Evolutionary conservation across 345 rosid genomes (phyloP), one percentile per base, ranked within the genome.

Genomic region (Corchorus olitorius): DNA sequence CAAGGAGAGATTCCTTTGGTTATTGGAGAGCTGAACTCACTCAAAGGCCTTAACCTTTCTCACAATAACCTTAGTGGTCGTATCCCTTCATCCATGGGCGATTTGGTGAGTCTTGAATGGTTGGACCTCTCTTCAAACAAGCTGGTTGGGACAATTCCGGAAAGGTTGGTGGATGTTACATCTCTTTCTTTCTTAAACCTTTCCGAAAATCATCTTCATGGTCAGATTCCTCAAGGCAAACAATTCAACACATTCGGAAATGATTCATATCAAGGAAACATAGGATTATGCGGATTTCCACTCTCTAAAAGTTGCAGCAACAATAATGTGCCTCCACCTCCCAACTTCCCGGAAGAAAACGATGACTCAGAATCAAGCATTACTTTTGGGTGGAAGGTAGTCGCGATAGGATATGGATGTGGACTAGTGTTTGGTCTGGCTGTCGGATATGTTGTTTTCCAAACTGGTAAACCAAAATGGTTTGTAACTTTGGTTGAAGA

Each of bases 1-100:
- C 45, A 39, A 8, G 85, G 81, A 15, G 11, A 50, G 14, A 78
- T 76, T 67, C 77, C 82, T 1, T 45, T 76, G 3, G 43, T 16
- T 8, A 12, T 85, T 48, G 84, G 83, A 41, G 46, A 56, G 27
- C 76, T 85, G 6, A 11, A 7, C 6, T 62, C 65, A 5, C 84
- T 80, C 5, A 77, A 35, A 54, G 72, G 48, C 37, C 77, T 81
- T 27, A 78, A 84, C 52, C 64, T 84, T 41, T 81, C 86, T 46
- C 70, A 70, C 9, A 83, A 80, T 39, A 34, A 8, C 11, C 54
- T 77, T 4, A 48, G 37, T 4, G 76, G 80, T 8, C 14, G 5
- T 9, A 83, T 80, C 15, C 61, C 70, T 16, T 4, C 43, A 3
- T 65, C 80, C 3, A 5, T 82, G 7, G 68, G 58, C 33, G 66